A percentile compares a stretch with the other conserved stretches of the same genome.
These are phyloP conservation scores for Triangularia setosa DNA, from an alignment of 2,329 filamentous ascomycete species.

Conservation along the genomic window DNA sequence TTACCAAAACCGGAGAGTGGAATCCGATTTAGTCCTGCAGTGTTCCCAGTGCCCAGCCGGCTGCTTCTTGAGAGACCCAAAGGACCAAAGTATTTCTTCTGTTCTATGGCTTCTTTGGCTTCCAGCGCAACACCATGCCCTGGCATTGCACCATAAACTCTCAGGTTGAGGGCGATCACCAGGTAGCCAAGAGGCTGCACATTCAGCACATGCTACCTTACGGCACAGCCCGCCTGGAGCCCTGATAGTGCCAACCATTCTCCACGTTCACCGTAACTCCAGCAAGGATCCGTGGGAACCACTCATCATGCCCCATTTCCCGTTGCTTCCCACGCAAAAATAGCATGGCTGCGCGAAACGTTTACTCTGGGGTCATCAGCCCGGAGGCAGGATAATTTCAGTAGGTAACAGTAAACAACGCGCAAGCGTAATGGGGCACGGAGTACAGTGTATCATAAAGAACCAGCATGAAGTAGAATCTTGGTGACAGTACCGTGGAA, in stretches of 20 bases:
- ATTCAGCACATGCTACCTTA: conserved; percentile 4
- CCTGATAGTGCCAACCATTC: neutral
- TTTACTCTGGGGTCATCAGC: neutral
- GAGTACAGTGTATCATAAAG: too few species aligned
- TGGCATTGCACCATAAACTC: neutral
- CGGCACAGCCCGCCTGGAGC: conserved; percentile 1
- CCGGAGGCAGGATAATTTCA: neutral
- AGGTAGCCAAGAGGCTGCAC: neutral
- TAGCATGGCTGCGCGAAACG: neutral
- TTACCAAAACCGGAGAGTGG: neutral
- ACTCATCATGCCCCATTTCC: neutral
- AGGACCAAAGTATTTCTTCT: neutral
- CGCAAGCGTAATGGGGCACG: neutral
- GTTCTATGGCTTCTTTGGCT: neutral
- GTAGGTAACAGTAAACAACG: neutral
- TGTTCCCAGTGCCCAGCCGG: neutral
- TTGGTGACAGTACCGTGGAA: neutral
- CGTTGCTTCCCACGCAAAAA: neutral
- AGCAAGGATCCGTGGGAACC: neutral
- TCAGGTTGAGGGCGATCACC: neutral
- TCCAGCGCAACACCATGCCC: neutral
- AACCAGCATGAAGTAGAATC: neutral
- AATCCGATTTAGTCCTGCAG: neutral
- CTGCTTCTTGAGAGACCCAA: neutral
- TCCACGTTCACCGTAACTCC: neutral